Percentiles rank a stretch among this genome's conserved stretches.
phyloP scores from a whole-genome alignment of 1,284 basidiomycete species.

The Rhodotorula sp. region DNA sequence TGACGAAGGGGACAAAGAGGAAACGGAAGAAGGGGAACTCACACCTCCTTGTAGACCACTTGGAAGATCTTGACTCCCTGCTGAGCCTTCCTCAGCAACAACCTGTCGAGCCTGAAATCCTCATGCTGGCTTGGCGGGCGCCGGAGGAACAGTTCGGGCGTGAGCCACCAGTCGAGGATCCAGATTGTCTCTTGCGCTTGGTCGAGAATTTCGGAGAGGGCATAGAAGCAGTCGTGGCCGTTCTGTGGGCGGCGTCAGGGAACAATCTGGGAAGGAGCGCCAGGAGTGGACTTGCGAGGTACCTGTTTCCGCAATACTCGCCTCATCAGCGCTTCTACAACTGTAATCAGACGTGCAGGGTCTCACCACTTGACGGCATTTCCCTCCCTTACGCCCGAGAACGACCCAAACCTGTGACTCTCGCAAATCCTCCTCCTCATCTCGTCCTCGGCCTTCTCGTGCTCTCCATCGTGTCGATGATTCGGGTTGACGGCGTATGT shows the following conservation, averaged over 20 bases:
- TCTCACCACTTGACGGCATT: constrained; percentile 80
- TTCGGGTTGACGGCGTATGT: constrained; percentile 49
- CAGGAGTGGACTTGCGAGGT: neutral
- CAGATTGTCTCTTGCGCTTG: constrained; percentile 53
- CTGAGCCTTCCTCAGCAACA: constrained; percentile 81
- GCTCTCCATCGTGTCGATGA: constrained; percentile 66
- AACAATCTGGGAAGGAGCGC: neutral
- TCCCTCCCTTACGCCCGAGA: constrained; percentile 66
- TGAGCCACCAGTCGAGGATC: constrained; percentile 61
- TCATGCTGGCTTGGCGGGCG: constrained; percentile 78
- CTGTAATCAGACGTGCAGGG: neutral
- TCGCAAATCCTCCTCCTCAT: constrained; percentile 10
- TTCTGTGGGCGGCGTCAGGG: neutral
- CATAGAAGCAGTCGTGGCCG: constrained; percentile 70
- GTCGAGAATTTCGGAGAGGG: constrained; percentile 82
- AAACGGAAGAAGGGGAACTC: neutral
- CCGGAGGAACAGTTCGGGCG: constrained; percentile 85
- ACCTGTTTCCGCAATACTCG: neutral
- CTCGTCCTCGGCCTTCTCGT: constrained; percentile 53
- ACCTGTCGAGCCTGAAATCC: constrained; percentile 79
- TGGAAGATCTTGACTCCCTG: constrained; percentile 80
- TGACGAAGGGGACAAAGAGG: neutral
- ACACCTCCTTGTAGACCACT: constrained; percentile 67
- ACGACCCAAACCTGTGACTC: constrained; percentile 78
- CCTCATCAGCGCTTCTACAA: neutral